Percentiles rank a stretch among this genome's conserved stretches.
Conservation (phyloP, 768 basidiomycete genomes). For the Leucocoprinus leucothites region DNA sequence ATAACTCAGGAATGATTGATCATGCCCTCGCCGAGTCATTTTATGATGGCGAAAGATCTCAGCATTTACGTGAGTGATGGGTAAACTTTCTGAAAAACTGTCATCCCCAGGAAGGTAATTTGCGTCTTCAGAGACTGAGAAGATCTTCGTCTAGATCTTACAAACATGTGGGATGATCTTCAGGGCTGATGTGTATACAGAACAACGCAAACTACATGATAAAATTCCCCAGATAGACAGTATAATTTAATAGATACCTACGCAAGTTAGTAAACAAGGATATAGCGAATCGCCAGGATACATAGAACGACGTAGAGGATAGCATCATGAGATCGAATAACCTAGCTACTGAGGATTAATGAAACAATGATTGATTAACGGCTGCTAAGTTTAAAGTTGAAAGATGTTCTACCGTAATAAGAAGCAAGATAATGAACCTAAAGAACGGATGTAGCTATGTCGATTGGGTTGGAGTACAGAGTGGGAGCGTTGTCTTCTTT, state of each 20-base stretch:
- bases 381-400: slow-evolving; percentile 25
- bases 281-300: slow-evolving; percentile 18
- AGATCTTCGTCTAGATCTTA: slow-evolving; percentile 10
- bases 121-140: neutral
- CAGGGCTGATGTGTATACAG: slow-evolving; percentile 9
- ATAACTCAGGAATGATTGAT: neutral
- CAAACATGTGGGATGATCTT: neutral
- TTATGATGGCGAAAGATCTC: neutral
- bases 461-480: slow-evolving; percentile 23
- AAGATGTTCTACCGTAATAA: slow-evolving; percentile 33
- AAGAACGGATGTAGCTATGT: slow-evolving; percentile 39
- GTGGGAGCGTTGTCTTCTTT: slow-evolving; percentile 24
- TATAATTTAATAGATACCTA: slow-evolving; percentile 9
- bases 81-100: slow-evolving; percentile 1
- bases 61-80: slow-evolving; percentile 7
- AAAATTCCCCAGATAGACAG: neutral
- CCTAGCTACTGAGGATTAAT: slow-evolving; percentile 33
- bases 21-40: neutral
- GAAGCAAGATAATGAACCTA: slow-evolving; percentile 37
- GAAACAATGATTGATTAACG: slow-evolving; percentile 31
- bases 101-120: neutral
- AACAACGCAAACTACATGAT: neutral
- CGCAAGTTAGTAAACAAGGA: slow-evolving; percentile 13
- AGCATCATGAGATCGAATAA: slow-evolving; percentile 29
- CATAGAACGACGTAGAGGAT: slow-evolving; percentile 24